Conservation (phyloP, 805 yeast species). For the Starmera caribaea region DNA sequence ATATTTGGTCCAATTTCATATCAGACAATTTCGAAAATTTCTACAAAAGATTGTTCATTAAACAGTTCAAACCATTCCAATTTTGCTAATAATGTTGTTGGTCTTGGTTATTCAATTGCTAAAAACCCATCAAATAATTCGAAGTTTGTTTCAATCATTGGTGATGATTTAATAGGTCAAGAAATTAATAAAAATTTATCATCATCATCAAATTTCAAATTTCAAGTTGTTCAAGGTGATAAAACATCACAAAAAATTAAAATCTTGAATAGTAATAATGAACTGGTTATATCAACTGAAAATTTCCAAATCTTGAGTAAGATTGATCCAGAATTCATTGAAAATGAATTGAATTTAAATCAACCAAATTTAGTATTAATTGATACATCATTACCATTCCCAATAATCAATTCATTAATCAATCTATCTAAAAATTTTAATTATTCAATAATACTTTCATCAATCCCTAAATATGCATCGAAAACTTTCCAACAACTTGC, state of each 20-base stretch:
- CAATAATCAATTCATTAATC: no score
- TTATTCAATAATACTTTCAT: no score
- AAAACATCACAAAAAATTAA: slow-evolving; percentile 69
- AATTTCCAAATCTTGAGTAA: slow-evolving; percentile 70
- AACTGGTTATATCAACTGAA: slow-evolving; percentile 65
- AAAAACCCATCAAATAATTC: slow-evolving; percentile 22
- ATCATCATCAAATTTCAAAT: slow-evolving; percentile 17
- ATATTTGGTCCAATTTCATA: no score
- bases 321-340: slow-evolving; percentile 33
- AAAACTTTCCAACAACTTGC: not conserved
- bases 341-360: slow-evolving; percentile 26
- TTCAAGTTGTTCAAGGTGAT: slow-evolving; percentile 3
- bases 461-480: no score
- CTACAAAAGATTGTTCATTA: no score
- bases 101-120: slow-evolving; percentile 77
- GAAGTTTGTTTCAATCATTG: slow-evolving; percentile 50
- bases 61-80: slow-evolving; percentile 45
- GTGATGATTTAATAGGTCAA: slow-evolving; percentile 46
- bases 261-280: slow-evolving; percentile 53
- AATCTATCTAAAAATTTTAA: no score
- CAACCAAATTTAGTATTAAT: slow-evolving; percentile 43
- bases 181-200: slow-evolving; percentile 25
- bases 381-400: slow-evolving; percentile 34
- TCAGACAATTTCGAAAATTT: no score
- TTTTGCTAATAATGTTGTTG: slow-evolving; percentile 55